Evolutionary conservation across 768 basidiomycete species (phyloP).

Genomic region (Trichaptum fuscoviolaceum): DNA sequence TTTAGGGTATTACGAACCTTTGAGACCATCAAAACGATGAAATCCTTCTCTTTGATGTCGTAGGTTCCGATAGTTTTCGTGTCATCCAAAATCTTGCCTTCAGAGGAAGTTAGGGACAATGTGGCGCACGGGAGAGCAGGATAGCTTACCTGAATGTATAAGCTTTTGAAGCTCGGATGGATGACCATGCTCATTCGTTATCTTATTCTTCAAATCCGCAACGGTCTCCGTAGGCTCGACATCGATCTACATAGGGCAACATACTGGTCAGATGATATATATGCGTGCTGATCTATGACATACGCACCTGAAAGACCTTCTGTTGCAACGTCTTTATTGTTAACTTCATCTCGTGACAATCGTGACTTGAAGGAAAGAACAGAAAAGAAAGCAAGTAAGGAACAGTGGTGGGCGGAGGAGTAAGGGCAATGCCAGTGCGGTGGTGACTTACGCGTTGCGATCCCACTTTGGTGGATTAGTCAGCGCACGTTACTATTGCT

Average conservation of each 20-base stretch:
- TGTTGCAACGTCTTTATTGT: conserved; percentile 94
- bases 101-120: background rate
- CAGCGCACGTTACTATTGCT: background rate
- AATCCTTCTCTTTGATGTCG: conserved; percentile 97
- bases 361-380: conserved; percentile 10
- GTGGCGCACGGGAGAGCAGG: conserved; percentile 10
- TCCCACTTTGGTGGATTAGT: background rate
- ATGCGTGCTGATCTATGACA: background rate
- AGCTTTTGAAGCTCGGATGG: conserved; percentile 77
- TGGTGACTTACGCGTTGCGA: background rate
- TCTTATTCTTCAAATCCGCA: conserved; percentile 77
- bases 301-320: conserved; percentile 73
- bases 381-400: conserved; percentile 2
- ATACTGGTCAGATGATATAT: background rate
- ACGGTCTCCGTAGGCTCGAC: conserved; percentile 74
- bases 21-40: conserved; percentile 97
- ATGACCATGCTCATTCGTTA: conserved; percentile 70
- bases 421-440: conserved; percentile 4
- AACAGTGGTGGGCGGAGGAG: background rate
- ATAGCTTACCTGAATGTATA: conserved; percentile 79
- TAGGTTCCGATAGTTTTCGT: conserved; percentile 83
- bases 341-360: conserved; percentile 66
- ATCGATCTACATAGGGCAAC: conserved; percentile 50
- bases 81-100: conserved; percentile 90
- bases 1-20: conserved; percentile 54